Percentiles rank a stretch among this genome's conserved stretches.
These are phyloP conservation scores for Jacaranda copaia DNA, from an alignment of 257 asterid genomes.

Conservation along the genomic window DNA sequence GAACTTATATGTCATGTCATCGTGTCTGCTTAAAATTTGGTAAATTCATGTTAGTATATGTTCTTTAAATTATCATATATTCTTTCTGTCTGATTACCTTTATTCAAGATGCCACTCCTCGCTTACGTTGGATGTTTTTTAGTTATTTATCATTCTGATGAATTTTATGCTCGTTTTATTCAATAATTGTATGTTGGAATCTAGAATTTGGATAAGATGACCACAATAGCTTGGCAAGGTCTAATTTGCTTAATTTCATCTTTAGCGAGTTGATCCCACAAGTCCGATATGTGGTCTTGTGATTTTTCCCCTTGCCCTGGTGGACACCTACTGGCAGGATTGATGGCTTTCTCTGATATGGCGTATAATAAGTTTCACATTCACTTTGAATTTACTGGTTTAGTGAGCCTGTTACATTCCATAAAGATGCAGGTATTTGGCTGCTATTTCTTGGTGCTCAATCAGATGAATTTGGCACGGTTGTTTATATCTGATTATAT, in stretches of 20 bases:
- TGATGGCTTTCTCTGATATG: conserved; percentile 30
- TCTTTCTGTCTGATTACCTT: conserved; percentile 31
- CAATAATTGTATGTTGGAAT: conserved; percentile 34
- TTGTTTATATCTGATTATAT: conserved; percentile 51
- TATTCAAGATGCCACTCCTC: conserved; percentile 28
- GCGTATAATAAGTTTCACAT: conserved; percentile 22
- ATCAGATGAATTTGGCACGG: conserved; percentile 61
- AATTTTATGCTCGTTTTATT: conserved; percentile 28
- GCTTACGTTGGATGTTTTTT: conserved; percentile 18
- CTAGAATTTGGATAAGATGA: not conserved
- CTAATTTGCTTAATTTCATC: conserved; percentile 10
- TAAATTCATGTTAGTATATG: conserved; percentile 31
- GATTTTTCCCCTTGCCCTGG: conserved; percentile 17
- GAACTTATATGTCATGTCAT: conserved; percentile 40
- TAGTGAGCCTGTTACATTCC: conserved; percentile 63
- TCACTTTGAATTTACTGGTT: conserved; percentile 45
- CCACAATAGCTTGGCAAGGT: conserved; percentile 21
- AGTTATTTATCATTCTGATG: conserved; percentile 8
- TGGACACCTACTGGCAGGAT: conserved; percentile 29
- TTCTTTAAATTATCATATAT: no score
- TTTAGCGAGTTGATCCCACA: conserved; percentile 22
- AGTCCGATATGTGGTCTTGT: conserved; percentile 22
- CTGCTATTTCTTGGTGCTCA: conserved; percentile 63
- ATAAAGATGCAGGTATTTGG: conserved; percentile 68
- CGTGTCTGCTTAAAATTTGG: conserved; percentile 35